These are phyloP conservation scores for Zygosaccharomyces pseudorouxii DNA, from an alignment of 805 yeast genomes.

Conservation along the genomic window DNA sequence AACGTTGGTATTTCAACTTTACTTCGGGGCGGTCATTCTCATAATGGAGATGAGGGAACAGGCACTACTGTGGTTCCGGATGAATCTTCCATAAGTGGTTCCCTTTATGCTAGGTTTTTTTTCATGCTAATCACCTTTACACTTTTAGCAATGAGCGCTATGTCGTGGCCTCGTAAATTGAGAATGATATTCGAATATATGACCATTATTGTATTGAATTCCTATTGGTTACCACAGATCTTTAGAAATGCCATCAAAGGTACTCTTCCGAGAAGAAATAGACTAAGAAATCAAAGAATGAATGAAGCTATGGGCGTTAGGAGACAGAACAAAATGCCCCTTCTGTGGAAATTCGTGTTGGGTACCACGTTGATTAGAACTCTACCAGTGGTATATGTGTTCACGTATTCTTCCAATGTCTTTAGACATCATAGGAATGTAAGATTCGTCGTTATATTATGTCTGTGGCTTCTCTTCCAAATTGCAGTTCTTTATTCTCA, in stretches of 20 bases:
- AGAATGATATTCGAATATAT: constrained; percentile 56
- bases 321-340: constrained; percentile 45
- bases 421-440: constrained; percentile 66
- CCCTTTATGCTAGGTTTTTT: constrained; percentile 54
- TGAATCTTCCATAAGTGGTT: constrained; percentile 53
- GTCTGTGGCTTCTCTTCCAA: constrained; percentile 59
- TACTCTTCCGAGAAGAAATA: constrained; percentile 24
- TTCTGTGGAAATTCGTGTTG: constrained; percentile 70
- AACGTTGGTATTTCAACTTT: constrained; percentile 62
- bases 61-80: constrained; percentile 37
- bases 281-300: constrained; percentile 10
- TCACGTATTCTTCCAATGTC: constrained; percentile 50
- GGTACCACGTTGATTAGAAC: constrained; percentile 62
- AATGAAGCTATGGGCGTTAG: constrained; percentile 15
- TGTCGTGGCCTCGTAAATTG: constrained; percentile 57
- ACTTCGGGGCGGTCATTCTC: constrained; percentile 46
- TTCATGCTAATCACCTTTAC: constrained; percentile 50
- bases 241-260: constrained; percentile 52
- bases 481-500: constrained; percentile 56
- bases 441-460: constrained; percentile 42
- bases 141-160: constrained; percentile 52
- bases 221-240: constrained; percentile 88
- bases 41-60: constrained; percentile 22
- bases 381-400: constrained; percentile 61
- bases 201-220: constrained; percentile 49